Evolutionary conservation across 2,329 filamentous ascomycete species (phyloP), one percentile per base, ranked within the genome.

Genomic region (Arthrobotrys conoides): DNA sequence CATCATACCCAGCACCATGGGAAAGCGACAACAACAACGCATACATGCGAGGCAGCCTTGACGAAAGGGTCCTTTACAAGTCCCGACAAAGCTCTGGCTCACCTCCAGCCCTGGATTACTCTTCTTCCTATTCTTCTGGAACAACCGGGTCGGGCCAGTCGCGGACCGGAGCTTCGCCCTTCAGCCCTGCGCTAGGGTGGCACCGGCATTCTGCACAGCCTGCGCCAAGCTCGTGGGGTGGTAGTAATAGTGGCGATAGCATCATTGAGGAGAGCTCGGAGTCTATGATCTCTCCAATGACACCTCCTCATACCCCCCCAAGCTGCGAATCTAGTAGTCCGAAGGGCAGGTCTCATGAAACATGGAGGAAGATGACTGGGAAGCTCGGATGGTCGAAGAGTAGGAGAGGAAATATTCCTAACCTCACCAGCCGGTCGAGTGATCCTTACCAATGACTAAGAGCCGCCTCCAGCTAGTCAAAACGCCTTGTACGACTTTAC

Each of bases 291-390:
- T 82, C 82, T 51, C 86, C 85, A 5, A 87, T 87, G 85, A 87
- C 87, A 9, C 87, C 87, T 14, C 87, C 87, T 1, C 87, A 86
- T 20, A 88, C 87, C 4, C 87, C 87, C 10, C 86, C 87, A 0
- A 85, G 85, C 18, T 86, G 85, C 38, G 86, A 87, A 46, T 80
- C 63, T 76, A 80, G 83, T 53, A 86, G 84, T 75, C 84, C 85
- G n/a, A 84, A 85, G 81, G 57, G 82, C 76, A 84, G 85, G 77
- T 82, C 84, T 76, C 85, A 87, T 63, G 86, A 87, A 80, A 85
- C 86, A 4, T 88, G 86, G 86, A 87, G 87, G 82, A 87, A 87
- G 80, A 87, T 87, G 86, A 86, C 86, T 2, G 85, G 86, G 83
- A 87, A 86, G 81, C 82, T 88, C 53, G 80, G 80, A 44, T 82